phyloP scores from a whole-genome alignment of 2,329 filamentous ascomycete genomes.

The Venturia pyrina region DNA sequence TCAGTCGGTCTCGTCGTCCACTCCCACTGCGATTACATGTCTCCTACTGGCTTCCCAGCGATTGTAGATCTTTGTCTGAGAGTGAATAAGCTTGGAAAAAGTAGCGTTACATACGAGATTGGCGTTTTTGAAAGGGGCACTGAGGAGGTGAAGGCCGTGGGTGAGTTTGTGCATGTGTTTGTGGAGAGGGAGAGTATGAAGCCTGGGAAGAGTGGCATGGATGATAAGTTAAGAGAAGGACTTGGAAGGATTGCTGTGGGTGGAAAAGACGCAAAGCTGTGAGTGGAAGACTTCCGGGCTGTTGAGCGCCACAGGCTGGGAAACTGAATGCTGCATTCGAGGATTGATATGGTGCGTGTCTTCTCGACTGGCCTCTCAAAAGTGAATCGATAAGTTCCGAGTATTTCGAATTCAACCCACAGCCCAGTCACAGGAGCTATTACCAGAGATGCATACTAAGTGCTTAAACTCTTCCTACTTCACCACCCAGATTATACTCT shows the following conservation, averaged over 20 bases:
- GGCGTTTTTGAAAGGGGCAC: slow-evolving; percentile 71
- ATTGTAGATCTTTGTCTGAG: slow-evolving; percentile 72
- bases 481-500: no score
- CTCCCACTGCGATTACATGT: slow-evolving; percentile 77
- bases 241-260: slow-evolving; percentile 19
- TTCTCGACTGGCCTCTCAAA: no score
- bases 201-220: slow-evolving; percentile 58
- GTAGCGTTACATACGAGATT: slow-evolving; percentile 83
- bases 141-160: slow-evolving; percentile 69
- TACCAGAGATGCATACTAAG: no score
- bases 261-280: not conserved
- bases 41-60: slow-evolving; percentile 70
- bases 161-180: slow-evolving; percentile 80
- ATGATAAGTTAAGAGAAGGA: slow-evolving; percentile 40
- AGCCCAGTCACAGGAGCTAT: no score
- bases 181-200: slow-evolving; percentile 64
- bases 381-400: no score
- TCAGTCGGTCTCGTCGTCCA: slow-evolving; percentile 80
- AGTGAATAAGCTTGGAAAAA: slow-evolving; percentile 74
- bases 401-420: no score
- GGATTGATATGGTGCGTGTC: no score
- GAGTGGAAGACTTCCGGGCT: not conserved
- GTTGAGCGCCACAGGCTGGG: no score
- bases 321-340: no score
- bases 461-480: no score